Evolutionary conservation across 805 yeast genomes (phyloP).

Genomic region (Candida germanica): DNA sequence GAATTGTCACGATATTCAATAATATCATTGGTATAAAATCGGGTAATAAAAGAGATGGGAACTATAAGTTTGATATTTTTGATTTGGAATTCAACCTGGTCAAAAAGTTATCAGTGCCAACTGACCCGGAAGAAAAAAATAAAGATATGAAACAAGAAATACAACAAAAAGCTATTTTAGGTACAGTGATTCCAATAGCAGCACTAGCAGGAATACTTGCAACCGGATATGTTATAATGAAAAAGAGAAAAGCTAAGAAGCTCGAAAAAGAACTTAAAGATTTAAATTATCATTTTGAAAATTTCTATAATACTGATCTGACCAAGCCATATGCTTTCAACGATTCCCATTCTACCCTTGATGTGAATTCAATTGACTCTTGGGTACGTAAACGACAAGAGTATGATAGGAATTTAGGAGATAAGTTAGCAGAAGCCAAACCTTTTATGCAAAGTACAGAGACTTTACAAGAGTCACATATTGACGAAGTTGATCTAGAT

Average conservation of each 20-base stretch:
- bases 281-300: conserved; percentile 30
- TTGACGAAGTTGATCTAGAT: not conserved
- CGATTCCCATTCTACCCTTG: conserved; percentile 39
- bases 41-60: conserved; percentile 5
- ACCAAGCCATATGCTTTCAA: conserved; percentile 15
- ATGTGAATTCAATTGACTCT: conserved; percentile 47
- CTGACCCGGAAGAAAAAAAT: conserved; percentile 2
- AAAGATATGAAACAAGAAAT: conserved; percentile 6
- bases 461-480: conserved; percentile 7
- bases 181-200: conserved; percentile 35
- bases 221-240: conserved; percentile 17
- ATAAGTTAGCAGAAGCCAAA: too few relatives aligned
- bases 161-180: conserved; percentile 30
- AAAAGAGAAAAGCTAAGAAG: conserved; percentile 17
- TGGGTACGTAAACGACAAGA: conserved; percentile 52
- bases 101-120: conserved; percentile 8
- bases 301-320: conserved; percentile 21
- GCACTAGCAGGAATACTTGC: conserved; percentile 18
- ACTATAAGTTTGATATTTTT: conserved; percentile 9
- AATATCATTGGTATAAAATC: conserved; percentile 11
- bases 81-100: conserved; percentile 10
- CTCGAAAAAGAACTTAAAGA: conserved; percentile 20
- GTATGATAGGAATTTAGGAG: conserved; percentile 30
- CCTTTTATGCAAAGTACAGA: conserved; percentile 16
- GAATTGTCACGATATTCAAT: conserved; percentile 12